phyloP scores from a whole-genome alignment of 108 stramenopile genomes.

The Cyclotella kingstonii region DNA sequence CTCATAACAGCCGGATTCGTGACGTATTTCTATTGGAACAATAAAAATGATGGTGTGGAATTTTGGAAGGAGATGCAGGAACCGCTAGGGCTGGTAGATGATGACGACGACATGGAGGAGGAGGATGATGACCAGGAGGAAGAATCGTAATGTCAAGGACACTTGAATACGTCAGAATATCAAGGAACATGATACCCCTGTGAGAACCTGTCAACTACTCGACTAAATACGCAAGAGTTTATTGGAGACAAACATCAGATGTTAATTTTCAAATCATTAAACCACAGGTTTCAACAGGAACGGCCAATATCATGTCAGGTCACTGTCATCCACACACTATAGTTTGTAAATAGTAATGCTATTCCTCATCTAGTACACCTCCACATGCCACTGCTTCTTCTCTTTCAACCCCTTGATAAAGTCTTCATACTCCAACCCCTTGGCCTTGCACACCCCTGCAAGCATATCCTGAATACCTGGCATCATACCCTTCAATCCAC shows the following conservation, averaged over 20 bases:
- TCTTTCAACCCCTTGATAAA: constrained; percentile 87
- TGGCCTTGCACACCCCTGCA: constrained; percentile 73
- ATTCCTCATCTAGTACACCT: constrained; percentile 68
- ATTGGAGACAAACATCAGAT: no score
- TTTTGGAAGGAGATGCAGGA: constrained; percentile 52
- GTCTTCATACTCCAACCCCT: constrained; percentile 86
- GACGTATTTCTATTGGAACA: constrained; percentile 51
- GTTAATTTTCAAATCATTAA: not conserved
- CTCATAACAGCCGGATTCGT: constrained; percentile 4
- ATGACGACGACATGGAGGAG: constrained; percentile 47
- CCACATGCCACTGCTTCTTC: constrained; percentile 90
- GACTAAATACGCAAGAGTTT: no score
- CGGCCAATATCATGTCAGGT: no score
- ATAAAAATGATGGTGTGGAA: constrained; percentile 50
- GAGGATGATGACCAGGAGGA: constrained; percentile 41
- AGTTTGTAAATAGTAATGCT: not conserved
- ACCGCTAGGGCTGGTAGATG: constrained; percentile 35
- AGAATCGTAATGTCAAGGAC: not conserved
- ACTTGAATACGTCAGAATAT: no score
- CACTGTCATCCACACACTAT: no score
- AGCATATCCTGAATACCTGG: constrained; percentile 96
- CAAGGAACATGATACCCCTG: no score
- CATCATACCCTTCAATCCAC: constrained; percentile 98
- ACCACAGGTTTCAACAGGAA: not conserved
- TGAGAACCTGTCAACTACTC: no score